Evolutionary conservation across 345 rosid species (phyloP), one percentile per base, ranked within the genome.

Genomic region (Rhodamnia rubescens): DNA sequence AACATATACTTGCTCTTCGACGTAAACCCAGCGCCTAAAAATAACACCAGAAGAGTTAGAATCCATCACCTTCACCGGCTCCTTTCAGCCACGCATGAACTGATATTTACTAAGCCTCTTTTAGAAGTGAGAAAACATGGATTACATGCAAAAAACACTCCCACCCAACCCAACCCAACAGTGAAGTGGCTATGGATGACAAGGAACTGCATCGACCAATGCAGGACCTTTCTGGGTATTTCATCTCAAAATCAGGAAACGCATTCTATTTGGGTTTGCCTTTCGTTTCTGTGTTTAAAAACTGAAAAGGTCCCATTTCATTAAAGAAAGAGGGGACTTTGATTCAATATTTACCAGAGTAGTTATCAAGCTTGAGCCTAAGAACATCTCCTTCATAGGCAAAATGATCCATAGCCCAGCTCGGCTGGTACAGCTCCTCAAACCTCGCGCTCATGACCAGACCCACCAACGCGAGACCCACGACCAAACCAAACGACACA

Each of bases 1-100:
- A 98, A 98, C 94, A 96, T 44, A 54, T 96, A 98, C 89, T 94
- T 96, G 94, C 88, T 95, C 90, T 94, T 98, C 15, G 99, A 98
- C 44, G 90, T 90, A 88, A 98, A 98, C 52, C 99, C 99, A 90
- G 99, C 96, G 20, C 99, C 99, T 98, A 93, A 32, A 85, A 27
- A 83, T 84, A 26, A 8, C 27, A 21, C 86, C 86, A 1, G 81
- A 85, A 53, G 7, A 20, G 16, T 51, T 51, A 52, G 55, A 53
- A 74, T 2, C 44, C 49, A 26, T 11, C 85, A 29, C 20, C 11
- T 22, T 54, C 82, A 49, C 75, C 42, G 58, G 10, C 64, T 16
- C 53, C 5, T 16, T 11, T 12, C 44, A 29, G 53, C 27, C 58
- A 15, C 56, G 54, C 27, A 2, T 12, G 61, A 47, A 22, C 27